A percentile compares a stretch with the other conserved stretches of the same genome.
phyloP scores from a whole-genome alignment of 257 asterid species.

The Capsicum baccatum region DNA sequence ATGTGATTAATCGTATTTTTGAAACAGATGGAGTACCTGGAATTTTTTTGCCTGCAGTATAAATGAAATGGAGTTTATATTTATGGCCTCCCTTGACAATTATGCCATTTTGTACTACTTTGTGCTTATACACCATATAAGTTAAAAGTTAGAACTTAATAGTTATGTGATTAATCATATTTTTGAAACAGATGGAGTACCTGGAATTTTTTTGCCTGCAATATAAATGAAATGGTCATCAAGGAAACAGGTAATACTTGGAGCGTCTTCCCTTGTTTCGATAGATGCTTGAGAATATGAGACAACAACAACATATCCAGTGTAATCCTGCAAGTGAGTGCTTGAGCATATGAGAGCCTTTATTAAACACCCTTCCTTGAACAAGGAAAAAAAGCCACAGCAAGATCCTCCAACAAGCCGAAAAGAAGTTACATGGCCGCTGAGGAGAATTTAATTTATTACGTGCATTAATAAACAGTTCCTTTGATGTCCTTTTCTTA shows the following conservation, averaged over 20 bases:
- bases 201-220: constrained; percentile 95
- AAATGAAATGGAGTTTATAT: constrained; percentile 51
- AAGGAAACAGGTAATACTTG: constrained; percentile 79
- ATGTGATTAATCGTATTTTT: constrained; percentile 18
- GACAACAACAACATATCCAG: too few species aligned
- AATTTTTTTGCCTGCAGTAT: constrained; percentile 89
- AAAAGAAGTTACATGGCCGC: neutral
- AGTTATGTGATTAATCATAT: neutral
- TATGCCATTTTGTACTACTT: too few species aligned
- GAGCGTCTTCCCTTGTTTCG: neutral
- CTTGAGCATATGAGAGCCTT: constrained; percentile 11
- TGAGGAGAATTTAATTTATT: neutral
- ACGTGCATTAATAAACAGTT: neutral
- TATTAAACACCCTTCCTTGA: neutral
- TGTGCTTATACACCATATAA: too few species aligned
- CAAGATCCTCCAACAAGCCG: neutral
- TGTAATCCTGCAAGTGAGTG: neutral
- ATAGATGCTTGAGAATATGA: constrained; percentile 23
- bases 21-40: constrained; percentile 93
- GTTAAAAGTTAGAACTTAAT: neutral
- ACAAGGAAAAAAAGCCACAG: too few species aligned
- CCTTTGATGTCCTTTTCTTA: neutral
- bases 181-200: constrained; percentile 75
- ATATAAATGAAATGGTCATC: constrained; percentile 81
- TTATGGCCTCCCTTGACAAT: too few species aligned